Base-by-base conservation (phyloP, 1,139 yeast genomes). In the Magnusiomyces sp. region DNA sequence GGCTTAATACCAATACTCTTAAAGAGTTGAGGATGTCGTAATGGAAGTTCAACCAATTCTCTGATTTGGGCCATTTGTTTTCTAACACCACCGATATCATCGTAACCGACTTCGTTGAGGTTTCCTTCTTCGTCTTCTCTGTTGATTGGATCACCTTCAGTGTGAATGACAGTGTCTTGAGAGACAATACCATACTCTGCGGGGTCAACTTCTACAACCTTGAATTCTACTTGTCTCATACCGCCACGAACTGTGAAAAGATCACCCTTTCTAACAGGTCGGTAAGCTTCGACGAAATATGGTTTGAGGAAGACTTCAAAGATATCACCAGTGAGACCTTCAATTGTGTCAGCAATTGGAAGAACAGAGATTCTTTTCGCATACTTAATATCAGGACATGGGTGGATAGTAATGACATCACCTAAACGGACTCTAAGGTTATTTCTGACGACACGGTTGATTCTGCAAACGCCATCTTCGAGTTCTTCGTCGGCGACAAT, bases 61-160 rank as follows among this genome's bases (percentile, higher is more conserved):
- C 97, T 82, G 65, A 90, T 89, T 72, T 90, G 97, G 42, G 97
- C 97, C 95, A 90, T 89, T 72, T 90, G 97, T 71, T 90, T 92
- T 71, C 95, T 85, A 73, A 96, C 89, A 47, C 98, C 98, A 69
- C 99, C 99, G 68, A 92, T 92, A 65, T 92, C 98, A 19, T 92
- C 99, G 69, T 92, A 92, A 60, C 99, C 99, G 54, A 92, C 97
- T 58, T 92, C 98, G 62, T 86, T 89, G 70, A 92, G 77, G 68
- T 82, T 88, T 68, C 89, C 88, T 71, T 92, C 99, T 72, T 94
- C 99, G 65, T 92, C 99, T 72, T 92, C 99, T 68, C 99, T 85
- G 72, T 87, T 88, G 70, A 92, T 90, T 63, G 99, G 97, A 63
- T 94, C 99, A 64, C 98, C 99, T 70, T 94, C 99, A 65, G 96